Conservation (phyloP, 2,329 filamentous ascomycete genomes). For the Talaromyces sp. region DNA sequence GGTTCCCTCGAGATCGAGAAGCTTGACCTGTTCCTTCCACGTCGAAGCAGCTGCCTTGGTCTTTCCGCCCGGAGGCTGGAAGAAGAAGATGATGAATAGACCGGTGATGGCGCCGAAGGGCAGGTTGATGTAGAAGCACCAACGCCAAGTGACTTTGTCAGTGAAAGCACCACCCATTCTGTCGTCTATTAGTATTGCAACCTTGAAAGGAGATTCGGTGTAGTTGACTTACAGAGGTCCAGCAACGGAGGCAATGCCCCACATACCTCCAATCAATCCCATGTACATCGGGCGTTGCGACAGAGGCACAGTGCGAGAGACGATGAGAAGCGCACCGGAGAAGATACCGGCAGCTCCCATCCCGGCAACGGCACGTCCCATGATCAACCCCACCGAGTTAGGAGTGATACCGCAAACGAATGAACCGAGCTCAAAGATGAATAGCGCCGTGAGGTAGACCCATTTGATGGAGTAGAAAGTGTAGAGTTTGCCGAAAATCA, state of each 20-base stretch:
- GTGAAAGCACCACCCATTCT: constrained; percentile 59
- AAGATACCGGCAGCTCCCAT: constrained; percentile 39
- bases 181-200: background rate
- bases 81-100: constrained; percentile 20
- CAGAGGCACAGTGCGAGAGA: constrained; percentile 40
- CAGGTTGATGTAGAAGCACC: constrained; percentile 59
- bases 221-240: constrained; percentile 34
- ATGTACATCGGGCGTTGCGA: constrained; percentile 39
- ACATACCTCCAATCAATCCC: constrained; percentile 41
- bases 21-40: constrained; percentile 13
- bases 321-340: constrained; percentile 39
- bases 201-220: background rate
- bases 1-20: constrained; percentile 19
- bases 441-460: constrained; percentile 38
- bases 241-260: constrained; percentile 41
- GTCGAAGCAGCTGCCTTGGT: background rate
- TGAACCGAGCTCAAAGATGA: constrained; percentile 44
- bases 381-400: constrained; percentile 37
- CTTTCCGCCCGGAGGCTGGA: constrained; percentile 15
- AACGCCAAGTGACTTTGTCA: constrained; percentile 56
- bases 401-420: constrained; percentile 38
- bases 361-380: constrained; percentile 43
- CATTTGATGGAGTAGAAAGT: constrained; percentile 44
- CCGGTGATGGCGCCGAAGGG: constrained; percentile 18
- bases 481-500: constrained; percentile 45